Base-by-base conservation (phyloP, 768 basidiomycete genomes). In the Boletellus emodensis region DNA sequence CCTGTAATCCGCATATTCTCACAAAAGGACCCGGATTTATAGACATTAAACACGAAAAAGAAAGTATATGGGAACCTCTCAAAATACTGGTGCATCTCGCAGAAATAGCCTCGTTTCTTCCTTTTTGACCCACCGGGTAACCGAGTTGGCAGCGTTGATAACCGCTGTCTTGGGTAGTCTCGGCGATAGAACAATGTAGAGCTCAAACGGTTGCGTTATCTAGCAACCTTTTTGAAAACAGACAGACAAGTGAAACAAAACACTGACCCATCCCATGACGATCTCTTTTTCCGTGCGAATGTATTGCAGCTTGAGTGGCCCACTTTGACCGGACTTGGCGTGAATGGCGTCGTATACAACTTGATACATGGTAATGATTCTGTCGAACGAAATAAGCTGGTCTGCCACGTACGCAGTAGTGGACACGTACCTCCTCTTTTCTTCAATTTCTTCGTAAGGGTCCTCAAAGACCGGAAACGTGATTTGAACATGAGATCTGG, bases 131-230 rank as follows among this genome's bases (percentile, higher is more conserved):
- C 95, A 99, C 14, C 85, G 75, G 18, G 85, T 84, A 22, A 97
- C 87, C 1, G 85, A 78, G 64, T 97, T 95, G 8, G 95, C 96
- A 5, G 93, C 89, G 12, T 84, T 82, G 13, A 97, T 84, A 1
- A 82, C 85, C 0, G 89, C 92, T 44, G 84, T 85, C 75, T 97
- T 97, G 6, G 95, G 90, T 46, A 97, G 63, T 42, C 79, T 75
- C 10, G 91, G 89, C 1, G 92, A 90, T 13, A 94, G 66, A 0
- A 87, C 76, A 44, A 95, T 70, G 63, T 96, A 98, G 14, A 98
- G 71, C 66, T 98, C 96, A 62, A 96, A 97, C 0, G 86, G 85
- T 61, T 93, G 88, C 0, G 94, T 96, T 51, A 94, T 87, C 94
- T 98, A 61, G 28, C 12, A 41, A 22, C 6, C 11, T 22, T 3